These are phyloP conservation scores for Sclerotinia borealis DNA, from an alignment of 2,329 filamentous ascomycete genomes.

Conservation along the genomic window DNA sequence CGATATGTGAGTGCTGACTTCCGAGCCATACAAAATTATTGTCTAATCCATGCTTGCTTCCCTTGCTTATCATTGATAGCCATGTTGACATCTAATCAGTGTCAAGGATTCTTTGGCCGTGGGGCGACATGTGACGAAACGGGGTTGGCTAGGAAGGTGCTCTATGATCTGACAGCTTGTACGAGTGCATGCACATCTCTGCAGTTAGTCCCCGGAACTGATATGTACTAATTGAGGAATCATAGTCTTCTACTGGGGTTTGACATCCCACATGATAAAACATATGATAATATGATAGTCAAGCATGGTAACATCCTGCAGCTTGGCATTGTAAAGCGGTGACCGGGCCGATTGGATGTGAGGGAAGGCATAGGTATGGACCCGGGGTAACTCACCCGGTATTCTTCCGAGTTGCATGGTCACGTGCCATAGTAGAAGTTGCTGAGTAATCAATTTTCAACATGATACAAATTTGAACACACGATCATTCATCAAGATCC, in stretches of 20 bases:
- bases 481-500: not conserved
- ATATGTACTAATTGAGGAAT: not conserved
- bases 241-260: too few relatives aligned
- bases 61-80: not conserved
- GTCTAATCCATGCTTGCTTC: not conserved
- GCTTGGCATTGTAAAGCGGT: too few relatives aligned
- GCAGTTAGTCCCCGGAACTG: not conserved
- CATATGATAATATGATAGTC: too few relatives aligned
- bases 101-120: not conserved
- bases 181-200: not conserved
- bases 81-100: not conserved
- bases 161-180: not conserved
- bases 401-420: too few relatives aligned
- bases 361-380: too few relatives aligned
- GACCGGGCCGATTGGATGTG: too few relatives aligned
- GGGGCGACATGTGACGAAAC: too few relatives aligned
- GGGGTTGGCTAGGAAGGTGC: too few relatives aligned
- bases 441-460: not conserved
- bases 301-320: too few relatives aligned
- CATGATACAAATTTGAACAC: not conserved
- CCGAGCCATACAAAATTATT: not conserved
- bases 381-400: too few relatives aligned
- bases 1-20: not conserved
- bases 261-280: not conserved
- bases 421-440: not conserved